Percentiles rank a stretch among this genome's conserved stretches.
Evolutionary conservation across 352 stramenopile species (phyloP).

Genomic region (Globisporangium megalacanthum): DNA sequence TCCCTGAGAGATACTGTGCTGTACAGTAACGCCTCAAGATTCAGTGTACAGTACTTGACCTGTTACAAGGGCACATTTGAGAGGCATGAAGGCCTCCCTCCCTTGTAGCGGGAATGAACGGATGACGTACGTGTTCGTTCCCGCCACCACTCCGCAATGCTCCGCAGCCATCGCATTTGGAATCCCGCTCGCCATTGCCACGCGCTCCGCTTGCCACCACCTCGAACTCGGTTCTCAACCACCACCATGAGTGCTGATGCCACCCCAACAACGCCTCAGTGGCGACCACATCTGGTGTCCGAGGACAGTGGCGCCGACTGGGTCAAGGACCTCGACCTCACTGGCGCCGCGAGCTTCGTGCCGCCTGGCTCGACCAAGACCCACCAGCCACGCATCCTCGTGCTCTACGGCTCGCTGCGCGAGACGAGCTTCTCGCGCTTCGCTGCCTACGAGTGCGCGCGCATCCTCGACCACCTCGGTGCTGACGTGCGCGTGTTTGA

Average conservation of each 20-base stretch:
- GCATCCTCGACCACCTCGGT: slow-evolving; percentile 47
- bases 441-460: slow-evolving; percentile 47
- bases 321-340: slow-evolving; percentile 23
- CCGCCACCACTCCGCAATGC: too few species aligned
- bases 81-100: too few species aligned
- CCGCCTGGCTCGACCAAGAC: slow-evolving; percentile 18
- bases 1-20: too few species aligned
- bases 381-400: slow-evolving; percentile 39
- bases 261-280: slow-evolving; percentile 5
- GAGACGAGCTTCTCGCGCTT: slow-evolving; percentile 44
- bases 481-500: slow-evolving; percentile 48
- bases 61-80: too few species aligned
- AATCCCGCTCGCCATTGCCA: not conserved
- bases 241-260: not conserved
- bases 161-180: too few species aligned
- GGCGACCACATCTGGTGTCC: slow-evolving; percentile 19
- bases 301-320: slow-evolving; percentile 18
- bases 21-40: too few species aligned
- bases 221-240: not conserved
- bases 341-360: slow-evolving; percentile 10
- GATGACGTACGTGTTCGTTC: too few species aligned
- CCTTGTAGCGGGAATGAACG: too few species aligned
- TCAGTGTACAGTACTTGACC: too few species aligned
- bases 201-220: not conserved
- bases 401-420: slow-evolving; percentile 57